These are phyloP conservation scores for Ricinus communis DNA, from an alignment of 345 rosid species.

Conservation along the genomic window DNA sequence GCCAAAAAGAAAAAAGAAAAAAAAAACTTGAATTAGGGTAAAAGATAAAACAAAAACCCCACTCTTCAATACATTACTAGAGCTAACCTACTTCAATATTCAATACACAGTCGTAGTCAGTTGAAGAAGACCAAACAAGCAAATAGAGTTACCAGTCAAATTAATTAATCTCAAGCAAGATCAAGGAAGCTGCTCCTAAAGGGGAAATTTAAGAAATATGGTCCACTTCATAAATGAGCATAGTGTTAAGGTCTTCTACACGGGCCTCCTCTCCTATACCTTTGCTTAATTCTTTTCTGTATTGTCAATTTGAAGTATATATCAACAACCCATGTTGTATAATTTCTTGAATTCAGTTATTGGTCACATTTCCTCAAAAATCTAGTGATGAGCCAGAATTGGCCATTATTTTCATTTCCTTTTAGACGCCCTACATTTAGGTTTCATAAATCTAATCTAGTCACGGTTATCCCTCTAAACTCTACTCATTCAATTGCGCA, in stretches of 20 bases:
- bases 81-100: not conserved
- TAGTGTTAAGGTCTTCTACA: too few species aligned
- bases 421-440: not conserved
- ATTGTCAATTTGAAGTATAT: too few species aligned
- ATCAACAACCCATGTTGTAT: not conserved
- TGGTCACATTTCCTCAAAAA: not conserved
- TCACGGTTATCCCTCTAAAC: too few species aligned
- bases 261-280: too few species aligned
- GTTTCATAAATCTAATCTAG: too few species aligned
- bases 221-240: too few species aligned
- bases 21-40: not conserved
- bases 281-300: too few species aligned
- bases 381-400: not conserved
- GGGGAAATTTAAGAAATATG: too few species aligned
- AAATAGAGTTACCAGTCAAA: not conserved
- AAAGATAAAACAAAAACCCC: not conserved
- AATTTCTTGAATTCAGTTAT: not conserved
- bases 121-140: not conserved
- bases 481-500: too few species aligned
- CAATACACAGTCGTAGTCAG: not conserved
- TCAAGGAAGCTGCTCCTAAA: slow-evolving; percentile 14
- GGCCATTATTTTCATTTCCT: not conserved
- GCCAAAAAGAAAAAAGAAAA: not conserved
- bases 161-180: not conserved
- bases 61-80: too few species aligned